Conservation (phyloP, 345 rosid species). For the Eucalyptus shirleyi region DNA sequence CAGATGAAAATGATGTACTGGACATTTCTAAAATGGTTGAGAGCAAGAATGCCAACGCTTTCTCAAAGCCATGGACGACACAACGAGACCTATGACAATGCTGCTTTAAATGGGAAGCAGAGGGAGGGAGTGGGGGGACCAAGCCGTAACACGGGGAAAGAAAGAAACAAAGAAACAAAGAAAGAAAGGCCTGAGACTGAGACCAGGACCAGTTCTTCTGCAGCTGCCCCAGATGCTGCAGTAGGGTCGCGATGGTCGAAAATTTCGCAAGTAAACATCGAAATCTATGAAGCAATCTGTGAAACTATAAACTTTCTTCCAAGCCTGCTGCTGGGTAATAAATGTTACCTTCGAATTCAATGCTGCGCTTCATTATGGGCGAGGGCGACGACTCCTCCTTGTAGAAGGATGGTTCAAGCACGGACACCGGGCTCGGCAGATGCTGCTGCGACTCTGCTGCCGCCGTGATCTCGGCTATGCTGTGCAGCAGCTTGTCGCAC, state of each 20-base stretch:
- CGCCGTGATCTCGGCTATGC: conserved; percentile 80
- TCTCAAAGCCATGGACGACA: not conserved
- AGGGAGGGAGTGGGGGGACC: not conserved
- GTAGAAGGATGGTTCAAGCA: conserved; percentile 77
- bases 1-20: not conserved
- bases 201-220: not conserved
- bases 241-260: not conserved
- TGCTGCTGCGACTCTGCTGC: conserved; percentile 19
- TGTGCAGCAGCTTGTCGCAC: conserved; percentile 78
- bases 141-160: not conserved
- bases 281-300: not conserved
- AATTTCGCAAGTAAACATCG: not conserved
- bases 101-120: not conserved
- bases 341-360: conserved; percentile 58
- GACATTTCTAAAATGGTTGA: not conserved
- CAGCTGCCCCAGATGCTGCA: not conserved
- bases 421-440: conserved; percentile 97
- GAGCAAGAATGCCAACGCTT: not conserved
- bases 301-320: not conserved
- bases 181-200: not conserved
- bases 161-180: not conserved
- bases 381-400: conserved; percentile 80
- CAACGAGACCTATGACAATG: not conserved
- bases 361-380: conserved; percentile 71
- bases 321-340: not conserved